A percentile compares a stretch with the other conserved stretches of the same genome.
phyloP scores from a whole-genome alignment of 257 asterid genomes.

The Salvia rosmarinus region DNA sequence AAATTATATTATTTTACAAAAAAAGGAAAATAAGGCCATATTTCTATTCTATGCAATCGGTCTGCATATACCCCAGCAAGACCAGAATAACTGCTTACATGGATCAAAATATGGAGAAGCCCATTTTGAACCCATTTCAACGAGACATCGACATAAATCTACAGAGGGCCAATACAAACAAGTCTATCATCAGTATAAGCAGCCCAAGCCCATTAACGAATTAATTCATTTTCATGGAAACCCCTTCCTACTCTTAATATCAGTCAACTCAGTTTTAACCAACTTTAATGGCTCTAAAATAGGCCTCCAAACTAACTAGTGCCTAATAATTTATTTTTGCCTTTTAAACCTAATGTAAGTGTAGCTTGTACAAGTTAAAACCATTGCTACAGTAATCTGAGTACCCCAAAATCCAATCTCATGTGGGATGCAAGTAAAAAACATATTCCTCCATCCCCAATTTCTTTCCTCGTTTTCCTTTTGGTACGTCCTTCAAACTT shows the following conservation, averaged over 20 bases:
- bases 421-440: neutral
- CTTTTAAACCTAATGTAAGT: neutral
- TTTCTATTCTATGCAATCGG: neutral
- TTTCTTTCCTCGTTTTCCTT: too few species aligned
- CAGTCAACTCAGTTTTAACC: neutral
- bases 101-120: neutral
- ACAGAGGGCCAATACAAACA: neutral
- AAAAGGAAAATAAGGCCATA: neutral
- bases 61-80: neutral
- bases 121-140: neutral
- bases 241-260: neutral
- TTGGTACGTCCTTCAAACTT: too few species aligned
- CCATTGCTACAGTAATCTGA: neutral
- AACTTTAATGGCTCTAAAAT: neutral
- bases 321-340: neutral
- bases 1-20: neutral
- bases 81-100: constrained; percentile 6
- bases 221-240: neutral
- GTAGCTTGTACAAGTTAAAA: neutral
- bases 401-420: neutral
- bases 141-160: neutral
- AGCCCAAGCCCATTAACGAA: neutral
- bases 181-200: neutral
- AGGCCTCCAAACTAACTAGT: constrained; percentile 1
- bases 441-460: neutral